A percentile compares a stretch with the other conserved stretches of the same genome.
Evolutionary conservation across 2,329 filamentous ascomycete genomes (phyloP).

Genomic region (Epichloe sp.): DNA sequence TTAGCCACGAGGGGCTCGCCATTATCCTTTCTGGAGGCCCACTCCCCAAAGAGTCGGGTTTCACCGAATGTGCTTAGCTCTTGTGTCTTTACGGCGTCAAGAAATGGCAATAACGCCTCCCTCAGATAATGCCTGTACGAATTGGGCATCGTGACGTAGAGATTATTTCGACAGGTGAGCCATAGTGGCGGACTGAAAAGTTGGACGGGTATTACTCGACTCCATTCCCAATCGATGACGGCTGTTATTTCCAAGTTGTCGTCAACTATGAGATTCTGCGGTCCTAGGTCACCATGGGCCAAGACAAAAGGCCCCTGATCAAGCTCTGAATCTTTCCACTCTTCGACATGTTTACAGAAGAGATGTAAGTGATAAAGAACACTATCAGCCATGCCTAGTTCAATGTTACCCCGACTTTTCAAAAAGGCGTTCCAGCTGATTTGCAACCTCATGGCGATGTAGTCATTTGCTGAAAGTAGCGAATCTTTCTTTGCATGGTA

Average conservation of each 20-base stretch:
- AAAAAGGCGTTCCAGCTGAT: conserved; percentile 6
- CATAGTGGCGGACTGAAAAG: background rate
- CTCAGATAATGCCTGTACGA: too few species aligned
- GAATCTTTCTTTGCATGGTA: background rate
- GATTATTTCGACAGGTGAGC: too few species aligned
- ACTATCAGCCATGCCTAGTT: too few species aligned
- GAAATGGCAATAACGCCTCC: too few species aligned
- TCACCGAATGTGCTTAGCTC: too few species aligned
- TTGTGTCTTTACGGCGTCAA: too few species aligned
- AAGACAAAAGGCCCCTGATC: conserved; percentile 7
- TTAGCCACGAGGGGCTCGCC: too few species aligned
- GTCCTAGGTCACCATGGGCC: conserved; percentile 8
- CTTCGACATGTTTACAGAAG: too few species aligned
- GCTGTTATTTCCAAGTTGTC: conserved; percentile 3
- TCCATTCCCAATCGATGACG: conserved; percentile 10
- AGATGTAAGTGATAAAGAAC: too few species aligned
- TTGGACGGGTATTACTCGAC: conserved; percentile 9
- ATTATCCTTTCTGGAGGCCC: too few species aligned
- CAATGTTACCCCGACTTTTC: background rate
- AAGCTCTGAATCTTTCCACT: background rate
- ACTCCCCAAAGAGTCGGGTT: too few species aligned
- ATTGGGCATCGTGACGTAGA: too few species aligned
- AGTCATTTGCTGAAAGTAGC: conserved; percentile 5
- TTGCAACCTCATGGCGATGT: conserved; percentile 5
- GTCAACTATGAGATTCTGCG: conserved; percentile 7